Conservation (phyloP, 108 stramenopile genomes). For the Skeletonema grethae region DNA sequence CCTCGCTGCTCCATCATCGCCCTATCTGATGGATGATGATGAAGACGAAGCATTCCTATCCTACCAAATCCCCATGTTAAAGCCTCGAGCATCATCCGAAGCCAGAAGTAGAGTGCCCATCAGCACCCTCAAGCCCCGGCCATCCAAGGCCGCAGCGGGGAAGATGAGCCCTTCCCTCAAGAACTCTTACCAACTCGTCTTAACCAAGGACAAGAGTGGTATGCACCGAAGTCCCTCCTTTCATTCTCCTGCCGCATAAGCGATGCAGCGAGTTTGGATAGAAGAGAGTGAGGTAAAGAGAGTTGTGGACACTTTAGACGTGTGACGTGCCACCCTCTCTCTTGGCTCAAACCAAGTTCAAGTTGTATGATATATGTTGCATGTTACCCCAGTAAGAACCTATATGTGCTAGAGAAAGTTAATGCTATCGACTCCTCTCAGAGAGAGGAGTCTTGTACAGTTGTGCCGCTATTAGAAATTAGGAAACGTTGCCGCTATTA, state of each 20-base stretch:
- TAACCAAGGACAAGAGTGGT: not conserved
- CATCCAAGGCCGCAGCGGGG: not conserved
- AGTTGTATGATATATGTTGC: not conserved
- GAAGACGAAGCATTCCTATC: not conserved
- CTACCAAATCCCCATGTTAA: not conserved
- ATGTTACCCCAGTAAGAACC: not conserved
- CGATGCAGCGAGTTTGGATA: not conserved
- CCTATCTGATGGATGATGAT: not conserved
- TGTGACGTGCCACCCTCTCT: not conserved
- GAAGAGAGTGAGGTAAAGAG: not conserved
- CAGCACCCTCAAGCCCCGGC: not conserved
- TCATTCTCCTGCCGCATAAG: conserved; percentile 1
- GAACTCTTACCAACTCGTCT: not conserved
- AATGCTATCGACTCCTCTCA: not conserved
- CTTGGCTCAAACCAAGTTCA: not conserved
- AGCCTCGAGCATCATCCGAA: not conserved
- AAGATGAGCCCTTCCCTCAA: not conserved
- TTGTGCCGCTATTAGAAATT: not conserved
- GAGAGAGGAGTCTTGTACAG: not conserved
- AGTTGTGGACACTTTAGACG: not conserved
- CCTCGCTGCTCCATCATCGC: not conserved
- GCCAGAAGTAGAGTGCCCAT: not conserved
- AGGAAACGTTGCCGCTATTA: not conserved
- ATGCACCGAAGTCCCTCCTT: conserved; percentile 1
- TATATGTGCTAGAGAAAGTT: not conserved